phyloP scores from a whole-genome alignment of 768 basidiomycete genomes.

The Podaxis pistillaris region DNA sequence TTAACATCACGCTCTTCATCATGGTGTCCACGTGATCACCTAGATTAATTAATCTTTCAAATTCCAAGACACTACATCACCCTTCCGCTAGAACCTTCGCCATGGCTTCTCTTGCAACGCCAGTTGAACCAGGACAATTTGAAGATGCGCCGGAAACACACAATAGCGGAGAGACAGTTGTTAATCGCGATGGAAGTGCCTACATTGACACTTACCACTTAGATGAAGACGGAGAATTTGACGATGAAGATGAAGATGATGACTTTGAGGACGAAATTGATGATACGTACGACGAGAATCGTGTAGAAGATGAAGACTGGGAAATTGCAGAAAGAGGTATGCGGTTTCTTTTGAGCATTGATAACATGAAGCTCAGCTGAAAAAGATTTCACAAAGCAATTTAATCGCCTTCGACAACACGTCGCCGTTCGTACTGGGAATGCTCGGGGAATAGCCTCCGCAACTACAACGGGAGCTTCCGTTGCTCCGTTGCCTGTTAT shows the following conservation, averaged over 20 bases:
- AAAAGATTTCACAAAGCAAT: conserved; percentile 97
- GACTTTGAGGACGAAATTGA: conserved; percentile 29
- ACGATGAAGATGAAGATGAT: conserved; percentile 37
- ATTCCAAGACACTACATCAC: not conserved
- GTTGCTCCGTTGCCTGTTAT: conserved; percentile 69
- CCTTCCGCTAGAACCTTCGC: not conserved
- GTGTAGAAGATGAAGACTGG: conserved; percentile 88
- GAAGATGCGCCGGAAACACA: conserved; percentile 51
- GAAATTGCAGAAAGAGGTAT: conserved; percentile 80
- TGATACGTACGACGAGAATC: conserved; percentile 51
- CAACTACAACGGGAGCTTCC: conserved; percentile 43
- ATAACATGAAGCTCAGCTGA: not conserved
- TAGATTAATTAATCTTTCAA: not conserved
- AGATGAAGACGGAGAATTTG: conserved; percentile 36
- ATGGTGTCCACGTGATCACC: conserved; percentile 17
- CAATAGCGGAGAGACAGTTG: conserved; percentile 6
- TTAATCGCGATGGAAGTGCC: conserved; percentile 28
- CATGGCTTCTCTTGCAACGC: conserved; percentile 29
- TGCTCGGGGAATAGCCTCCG: conserved; percentile 57
- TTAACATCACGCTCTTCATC: not conserved
- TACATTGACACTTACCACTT: conserved; percentile 44
- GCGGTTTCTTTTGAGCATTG: conserved; percentile 17
- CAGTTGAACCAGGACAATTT: conserved; percentile 53
- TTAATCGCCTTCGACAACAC: conserved; percentile 91
- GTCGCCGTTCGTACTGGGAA: conserved; percentile 78